phyloP scores from a whole-genome alignment of 345 rosid genomes.

The Gossypium turneri region DNA sequence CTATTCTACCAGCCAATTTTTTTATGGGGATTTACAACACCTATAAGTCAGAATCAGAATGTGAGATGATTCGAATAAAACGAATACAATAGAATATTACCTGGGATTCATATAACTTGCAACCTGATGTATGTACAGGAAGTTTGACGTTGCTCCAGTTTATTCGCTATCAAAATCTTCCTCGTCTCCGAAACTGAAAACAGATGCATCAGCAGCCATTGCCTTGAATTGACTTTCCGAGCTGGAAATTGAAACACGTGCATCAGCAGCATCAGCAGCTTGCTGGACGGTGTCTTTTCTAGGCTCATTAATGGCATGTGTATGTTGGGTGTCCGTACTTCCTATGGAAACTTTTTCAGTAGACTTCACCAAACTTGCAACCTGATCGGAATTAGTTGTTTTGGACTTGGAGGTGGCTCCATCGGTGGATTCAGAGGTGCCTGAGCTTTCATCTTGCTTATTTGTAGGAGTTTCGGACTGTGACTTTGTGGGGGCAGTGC shows the following conservation, averaged over 20 bases:
- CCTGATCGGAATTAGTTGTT: conserved; percentile 35
- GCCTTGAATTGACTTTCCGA: conserved; percentile 60
- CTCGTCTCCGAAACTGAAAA: conserved; percentile 65
- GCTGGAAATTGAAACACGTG: conserved; percentile 22
- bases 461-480: conserved; percentile 30
- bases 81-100: too few relatives aligned
- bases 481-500: conserved; percentile 26
- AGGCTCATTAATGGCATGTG: background rate
- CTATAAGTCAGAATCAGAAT: conserved; percentile 17
- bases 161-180: conserved; percentile 74
- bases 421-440: conserved; percentile 26
- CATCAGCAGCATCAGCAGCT: background rate
- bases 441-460: conserved; percentile 44
- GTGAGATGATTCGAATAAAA: too few relatives aligned
- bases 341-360: conserved; percentile 52
- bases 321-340: conserved; percentile 24
- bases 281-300: conserved; percentile 12
- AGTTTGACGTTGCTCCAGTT: background rate
- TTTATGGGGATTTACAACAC: conserved; percentile 10
- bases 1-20: conserved; percentile 11
- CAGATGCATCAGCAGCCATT: conserved; percentile 89
- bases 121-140: conserved; percentile 20
- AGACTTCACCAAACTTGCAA: conserved; percentile 34
- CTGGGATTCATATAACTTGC: background rate
- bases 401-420: conserved; percentile 25